Base-by-base conservation (phyloP, 768 basidiomycete genomes). In the Mycena haematopus region DNA sequence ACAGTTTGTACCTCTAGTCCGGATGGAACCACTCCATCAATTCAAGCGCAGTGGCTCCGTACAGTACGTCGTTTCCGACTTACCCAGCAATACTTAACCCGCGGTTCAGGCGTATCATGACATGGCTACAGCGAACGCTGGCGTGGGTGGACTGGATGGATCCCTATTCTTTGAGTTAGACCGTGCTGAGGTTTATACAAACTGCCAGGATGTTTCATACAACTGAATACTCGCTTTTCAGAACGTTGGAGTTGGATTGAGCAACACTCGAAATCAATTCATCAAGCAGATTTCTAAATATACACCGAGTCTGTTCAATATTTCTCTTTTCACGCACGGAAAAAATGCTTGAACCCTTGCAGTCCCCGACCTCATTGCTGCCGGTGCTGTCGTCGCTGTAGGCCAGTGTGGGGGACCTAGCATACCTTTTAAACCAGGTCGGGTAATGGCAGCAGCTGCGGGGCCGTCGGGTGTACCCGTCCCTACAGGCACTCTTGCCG, bases 311-410 rank as follows among this genome's bases (percentile, higher is more conserved):
- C 2, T 27, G 53, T 56, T 52, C 21, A 22, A 29, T 10, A 10
- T 44, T 57, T 45, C 0, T 29, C 24, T 25, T 46, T 27, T 31
- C 29, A 31, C 14, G 25, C 49, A 14, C 9, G 29, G 29, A n/a
- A n/a, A 8, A 13, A 22, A 9, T 10, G 15, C 10, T 47, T 38
- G 19, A 49, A 21, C 31, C 33, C 33, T 51, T 25, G 22, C 45
- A 64, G 63, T 54, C 24, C 51, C 63, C 0, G 63, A 64, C 24
- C 36, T 64, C 7, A 52, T 64, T 54, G 63, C 63, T 45, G 58
- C 58, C 13, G 63, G 52, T 1, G 63, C 58, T n/a, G 51, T 64
- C 6, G 3, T 59, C 17, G 40, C 57, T 52, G 56, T 58, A 8
- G 5, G 36, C 19, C 51, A 59, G 27, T 59, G 63, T 35, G 58